Conservation (phyloP, 805 yeast species). For the Schwanniomyces sp. region DNA sequence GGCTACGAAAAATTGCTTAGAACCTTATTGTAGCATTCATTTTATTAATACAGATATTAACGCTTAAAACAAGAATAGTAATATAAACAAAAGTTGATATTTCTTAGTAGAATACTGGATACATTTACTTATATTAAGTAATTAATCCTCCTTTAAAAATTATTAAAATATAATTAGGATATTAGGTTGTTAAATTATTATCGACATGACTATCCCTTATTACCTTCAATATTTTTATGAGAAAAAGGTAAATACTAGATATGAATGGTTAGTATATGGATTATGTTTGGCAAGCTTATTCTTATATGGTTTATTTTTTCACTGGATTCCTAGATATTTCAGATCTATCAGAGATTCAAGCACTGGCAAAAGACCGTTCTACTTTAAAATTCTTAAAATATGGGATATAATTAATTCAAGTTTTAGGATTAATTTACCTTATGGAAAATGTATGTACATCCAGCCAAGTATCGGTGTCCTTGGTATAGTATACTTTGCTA, state of each 20-base stretch:
- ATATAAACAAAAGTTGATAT: background rate
- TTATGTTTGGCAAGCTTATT: constrained; percentile 23
- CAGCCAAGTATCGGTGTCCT: constrained; percentile 43
- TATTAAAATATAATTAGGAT: background rate
- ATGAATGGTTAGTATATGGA: constrained; percentile 35
- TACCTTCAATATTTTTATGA: constrained; percentile 40
- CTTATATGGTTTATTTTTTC: constrained; percentile 41
- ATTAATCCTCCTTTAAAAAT: background rate
- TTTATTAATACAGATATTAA: background rate
- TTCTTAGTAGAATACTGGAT: background rate
- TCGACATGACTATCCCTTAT: constrained; percentile 29
- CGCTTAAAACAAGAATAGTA: background rate
- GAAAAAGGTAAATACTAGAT: constrained; percentile 30
- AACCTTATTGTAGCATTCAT: background rate
- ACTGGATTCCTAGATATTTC: constrained; percentile 39
- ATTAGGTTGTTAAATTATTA: background rate
- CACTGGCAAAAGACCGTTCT: constrained; percentile 13
- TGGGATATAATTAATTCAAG: constrained; percentile 30
- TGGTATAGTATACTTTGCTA: constrained; percentile 21
- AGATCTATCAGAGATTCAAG: constrained; percentile 20
- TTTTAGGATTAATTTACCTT: constrained; percentile 19
- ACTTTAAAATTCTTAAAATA: constrained; percentile 23
- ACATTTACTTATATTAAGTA: background rate
- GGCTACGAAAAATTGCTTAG: background rate
- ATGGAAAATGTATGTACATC: constrained; percentile 21